Percentiles rank a stretch among this genome's conserved stretches.
phyloP scores from a whole-genome alignment of 1,284 basidiomycete genomes.

The Coriolopsis trogii region DNA sequence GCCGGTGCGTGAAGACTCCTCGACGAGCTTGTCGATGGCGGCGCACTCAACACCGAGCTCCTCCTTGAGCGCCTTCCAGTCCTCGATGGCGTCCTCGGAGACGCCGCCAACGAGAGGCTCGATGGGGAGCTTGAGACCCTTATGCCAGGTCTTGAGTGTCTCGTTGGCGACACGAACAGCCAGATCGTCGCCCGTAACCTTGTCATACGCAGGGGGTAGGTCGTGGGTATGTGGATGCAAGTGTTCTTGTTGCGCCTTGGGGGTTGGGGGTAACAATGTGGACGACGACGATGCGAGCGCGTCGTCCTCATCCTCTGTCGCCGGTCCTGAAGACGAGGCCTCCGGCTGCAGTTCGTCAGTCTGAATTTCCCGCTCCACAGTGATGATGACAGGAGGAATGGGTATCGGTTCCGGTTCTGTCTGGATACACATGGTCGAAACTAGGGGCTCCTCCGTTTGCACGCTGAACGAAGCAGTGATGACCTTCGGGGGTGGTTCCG shows the following conservation, averaged over 20 bases:
- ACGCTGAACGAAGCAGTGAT: slow-evolving; percentile 36
- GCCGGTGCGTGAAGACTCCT: slow-evolving; percentile 48
- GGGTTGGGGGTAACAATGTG: slow-evolving; percentile 67
- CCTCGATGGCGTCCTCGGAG: slow-evolving; percentile 62
- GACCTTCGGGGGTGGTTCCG: slow-evolving; percentile 38
- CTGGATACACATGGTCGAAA: slow-evolving; percentile 41
- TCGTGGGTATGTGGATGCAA: slow-evolving; percentile 43
- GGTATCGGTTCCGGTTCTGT: slow-evolving; percentile 43
- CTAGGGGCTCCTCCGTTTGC: slow-evolving; percentile 35
- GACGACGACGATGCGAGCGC: slow-evolving; percentile 71
- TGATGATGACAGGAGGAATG: slow-evolving; percentile 34
- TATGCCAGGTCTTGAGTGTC: slow-evolving; percentile 69
- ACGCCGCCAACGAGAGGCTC: slow-evolving; percentile 52
- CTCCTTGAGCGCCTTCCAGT: slow-evolving; percentile 76
- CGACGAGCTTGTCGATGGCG: slow-evolving; percentile 77
- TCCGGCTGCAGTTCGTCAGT: slow-evolving; percentile 51
- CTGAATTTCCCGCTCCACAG: slow-evolving; percentile 61
- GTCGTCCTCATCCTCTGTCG: slow-evolving; percentile 44
- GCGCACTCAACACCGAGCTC: slow-evolving; percentile 75
- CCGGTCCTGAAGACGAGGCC: slow-evolving; percentile 30
- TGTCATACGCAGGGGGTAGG: slow-evolving; percentile 71
- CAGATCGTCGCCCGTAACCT: slow-evolving; percentile 49
- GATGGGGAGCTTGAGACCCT: slow-evolving; percentile 56
- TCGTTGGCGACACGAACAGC: slow-evolving; percentile 59
- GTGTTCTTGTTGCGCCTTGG: slow-evolving; percentile 48